Evolutionary conservation across 2,329 filamentous ascomycete species (phyloP).

Genomic region (Didymella pomorum): DNA sequence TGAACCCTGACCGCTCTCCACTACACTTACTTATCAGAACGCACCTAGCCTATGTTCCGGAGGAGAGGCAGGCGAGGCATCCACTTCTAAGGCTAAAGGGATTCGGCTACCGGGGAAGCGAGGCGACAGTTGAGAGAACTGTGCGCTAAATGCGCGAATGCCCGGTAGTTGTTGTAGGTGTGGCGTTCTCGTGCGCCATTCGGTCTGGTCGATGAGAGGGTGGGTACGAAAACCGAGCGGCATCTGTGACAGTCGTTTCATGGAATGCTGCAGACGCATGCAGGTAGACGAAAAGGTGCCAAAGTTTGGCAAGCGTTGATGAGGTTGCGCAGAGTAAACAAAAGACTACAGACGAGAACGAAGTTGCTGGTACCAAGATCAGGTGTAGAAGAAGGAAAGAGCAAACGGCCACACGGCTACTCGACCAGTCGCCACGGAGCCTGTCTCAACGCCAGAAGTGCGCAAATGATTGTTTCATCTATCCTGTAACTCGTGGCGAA

Average conservation of each 20-base stretch:
- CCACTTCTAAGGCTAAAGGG: conserved; percentile 12
- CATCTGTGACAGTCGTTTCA: conserved; percentile 1
- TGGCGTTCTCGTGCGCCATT: conserved; percentile 1
- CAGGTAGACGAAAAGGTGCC: not conserved
- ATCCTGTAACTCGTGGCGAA: conserved; percentile 17
- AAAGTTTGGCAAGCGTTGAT: not conserved
- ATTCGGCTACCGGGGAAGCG: conserved; percentile 10
- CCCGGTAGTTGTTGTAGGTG: not conserved
- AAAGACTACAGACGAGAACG: not conserved
- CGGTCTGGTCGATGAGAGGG: not conserved
- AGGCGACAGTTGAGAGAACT: conserved; percentile 7
- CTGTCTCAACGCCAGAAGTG: not conserved
- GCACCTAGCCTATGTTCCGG: conserved; percentile 6
- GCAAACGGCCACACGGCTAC: not conserved
- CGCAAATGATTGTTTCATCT: conserved; percentile 17
- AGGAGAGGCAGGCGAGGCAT: conserved; percentile 4
- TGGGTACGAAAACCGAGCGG: not conserved
- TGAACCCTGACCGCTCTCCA: not conserved
- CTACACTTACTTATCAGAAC: conserved; percentile 3
- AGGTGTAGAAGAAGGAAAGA: not conserved
- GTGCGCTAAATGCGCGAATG: conserved; percentile 10
- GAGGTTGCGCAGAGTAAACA: not conserved
- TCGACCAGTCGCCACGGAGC: not conserved
- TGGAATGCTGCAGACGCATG: not conserved
- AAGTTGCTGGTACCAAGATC: conserved; percentile 2